Percentiles rank a stretch among this genome's conserved stretches.
Conservation (phyloP, 2,329 filamentous ascomycete genomes). For the Epichloe sp. region DNA sequence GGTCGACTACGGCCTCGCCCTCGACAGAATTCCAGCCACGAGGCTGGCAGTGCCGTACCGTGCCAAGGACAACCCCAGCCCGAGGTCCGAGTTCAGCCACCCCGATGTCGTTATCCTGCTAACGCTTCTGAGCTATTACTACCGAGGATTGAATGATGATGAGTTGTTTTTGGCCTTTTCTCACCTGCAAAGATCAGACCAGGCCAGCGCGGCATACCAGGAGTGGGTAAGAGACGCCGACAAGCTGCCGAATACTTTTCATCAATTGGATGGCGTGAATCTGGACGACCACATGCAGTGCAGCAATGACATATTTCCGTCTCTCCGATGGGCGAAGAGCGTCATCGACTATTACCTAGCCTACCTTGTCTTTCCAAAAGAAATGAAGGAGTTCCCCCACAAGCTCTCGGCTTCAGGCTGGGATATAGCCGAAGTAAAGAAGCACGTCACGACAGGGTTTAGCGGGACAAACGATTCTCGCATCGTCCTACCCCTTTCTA, state of each 20-base stretch:
- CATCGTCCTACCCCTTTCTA: slow-evolving; percentile 40
- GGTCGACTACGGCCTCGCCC: slow-evolving; percentile 47
- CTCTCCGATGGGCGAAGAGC: slow-evolving; percentile 36
- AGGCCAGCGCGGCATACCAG: slow-evolving; percentile 37
- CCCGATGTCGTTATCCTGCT: slow-evolving; percentile 44
- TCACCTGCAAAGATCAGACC: slow-evolving; percentile 36
- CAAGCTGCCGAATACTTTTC: slow-evolving; percentile 23
- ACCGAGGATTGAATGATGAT: slow-evolving; percentile 36
- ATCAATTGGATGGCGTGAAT: slow-evolving; percentile 39
- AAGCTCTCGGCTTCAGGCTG: slow-evolving; percentile 56
- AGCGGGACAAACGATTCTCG: slow-evolving; percentile 56
- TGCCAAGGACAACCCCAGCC: slow-evolving; percentile 43
- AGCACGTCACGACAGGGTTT: slow-evolving; percentile 47
- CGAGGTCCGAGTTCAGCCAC: slow-evolving; percentile 48
- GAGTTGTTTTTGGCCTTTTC: slow-evolving; percentile 35
- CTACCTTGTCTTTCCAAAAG: slow-evolving; percentile 44
- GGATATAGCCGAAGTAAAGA: slow-evolving; percentile 42
- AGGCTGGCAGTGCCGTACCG: slow-evolving; percentile 44
- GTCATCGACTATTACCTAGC: slow-evolving; percentile 52
- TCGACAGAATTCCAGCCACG: slow-evolving; percentile 18
- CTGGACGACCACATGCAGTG: slow-evolving; percentile 40
- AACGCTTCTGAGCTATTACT: slow-evolving; percentile 44
- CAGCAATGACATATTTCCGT: slow-evolving; percentile 34
- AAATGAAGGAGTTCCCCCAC: slow-evolving; percentile 47
- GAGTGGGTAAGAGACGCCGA: slow-evolving; percentile 29